Evolutionary conservation across 768 basidiomycete species (phyloP).

Genomic region (Russula ochroleuca): DNA sequence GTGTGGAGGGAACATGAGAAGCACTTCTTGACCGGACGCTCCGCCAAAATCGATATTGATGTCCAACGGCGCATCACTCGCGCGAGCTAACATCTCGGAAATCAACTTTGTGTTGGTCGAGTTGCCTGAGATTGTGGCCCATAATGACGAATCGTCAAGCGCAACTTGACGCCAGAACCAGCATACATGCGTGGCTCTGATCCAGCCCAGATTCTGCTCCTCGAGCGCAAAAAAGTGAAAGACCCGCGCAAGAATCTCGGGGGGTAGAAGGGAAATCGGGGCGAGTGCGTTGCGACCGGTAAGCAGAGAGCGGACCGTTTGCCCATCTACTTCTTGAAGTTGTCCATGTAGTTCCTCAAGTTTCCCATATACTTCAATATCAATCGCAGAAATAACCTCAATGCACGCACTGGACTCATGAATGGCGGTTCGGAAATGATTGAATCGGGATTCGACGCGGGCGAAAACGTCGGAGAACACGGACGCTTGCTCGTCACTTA

Average conservation of each 20-base stretch:
- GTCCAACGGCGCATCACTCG: background rate
- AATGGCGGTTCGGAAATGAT: too few species aligned
- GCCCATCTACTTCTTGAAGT: too few species aligned
- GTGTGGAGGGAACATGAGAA: background rate
- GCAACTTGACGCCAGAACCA: conserved; percentile 20
- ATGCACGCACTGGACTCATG: too few species aligned
- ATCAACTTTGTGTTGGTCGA: background rate
- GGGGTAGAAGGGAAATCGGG: background rate
- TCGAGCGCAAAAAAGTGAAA: conserved; percentile 5
- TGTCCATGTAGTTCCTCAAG: too few species aligned
- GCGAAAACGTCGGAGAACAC: too few species aligned
- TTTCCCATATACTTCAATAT: too few species aligned
- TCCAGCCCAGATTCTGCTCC: background rate
- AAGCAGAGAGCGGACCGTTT: too few species aligned
- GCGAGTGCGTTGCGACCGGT: background rate
- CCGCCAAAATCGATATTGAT: background rate
- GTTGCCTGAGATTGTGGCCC: conserved; percentile 7
- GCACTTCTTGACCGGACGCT: background rate
- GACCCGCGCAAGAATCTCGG: background rate
- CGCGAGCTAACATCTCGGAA: conserved; percentile 9
- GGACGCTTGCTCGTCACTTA: too few species aligned
- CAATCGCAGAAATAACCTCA: too few species aligned
- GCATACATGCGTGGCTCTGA: conserved; percentile 19
- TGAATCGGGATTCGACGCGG: too few species aligned
- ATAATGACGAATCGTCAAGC: conserved; percentile 10